phyloP scores from a whole-genome alignment of 208 protist species.

The Strigomonas galati region DNA sequence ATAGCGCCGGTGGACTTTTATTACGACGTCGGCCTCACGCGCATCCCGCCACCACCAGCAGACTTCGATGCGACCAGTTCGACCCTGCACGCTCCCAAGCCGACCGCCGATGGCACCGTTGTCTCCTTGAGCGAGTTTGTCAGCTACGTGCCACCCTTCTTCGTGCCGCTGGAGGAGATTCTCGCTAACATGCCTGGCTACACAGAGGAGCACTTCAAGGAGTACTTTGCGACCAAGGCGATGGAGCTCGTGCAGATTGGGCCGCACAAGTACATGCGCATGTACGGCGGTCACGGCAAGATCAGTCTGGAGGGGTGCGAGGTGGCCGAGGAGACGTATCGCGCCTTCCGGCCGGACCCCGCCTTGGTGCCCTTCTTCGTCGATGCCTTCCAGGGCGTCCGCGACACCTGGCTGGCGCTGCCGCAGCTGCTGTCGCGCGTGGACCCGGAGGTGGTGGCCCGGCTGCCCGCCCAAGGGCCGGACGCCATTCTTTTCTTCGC shows the following conservation, averaged over 20 bases:
- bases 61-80: slow-evolving; percentile 71
- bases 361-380: slow-evolving; percentile 36
- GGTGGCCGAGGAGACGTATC: slow-evolving; percentile 50
- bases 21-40: slow-evolving; percentile 68
- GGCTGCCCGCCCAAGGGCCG: slow-evolving; percentile 59
- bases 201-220: slow-evolving; percentile 75
- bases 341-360: slow-evolving; percentile 43
- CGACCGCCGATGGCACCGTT: slow-evolving; percentile 55
- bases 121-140: slow-evolving; percentile 74
- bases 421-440: slow-evolving; percentile 55
- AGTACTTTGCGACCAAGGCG: slow-evolving; percentile 56
- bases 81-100: slow-evolving; percentile 28
- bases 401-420: slow-evolving; percentile 80
- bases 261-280: slow-evolving; percentile 57
- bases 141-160: slow-evolving; percentile 82
- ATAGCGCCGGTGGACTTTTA: slow-evolving; percentile 73
- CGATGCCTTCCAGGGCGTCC: slow-evolving; percentile 52
- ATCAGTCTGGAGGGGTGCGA: slow-evolving; percentile 59
- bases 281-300: slow-evolving; percentile 71
- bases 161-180: slow-evolving; percentile 67
- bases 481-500: slow-evolving; percentile 83
- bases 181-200: slow-evolving; percentile 81
- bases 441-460: slow-evolving; percentile 35
- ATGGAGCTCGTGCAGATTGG: slow-evolving; percentile 69
- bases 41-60: slow-evolving; percentile 56